Conservation (phyloP, 305 asterid species). For the Ilex paraguariensis region DNA sequence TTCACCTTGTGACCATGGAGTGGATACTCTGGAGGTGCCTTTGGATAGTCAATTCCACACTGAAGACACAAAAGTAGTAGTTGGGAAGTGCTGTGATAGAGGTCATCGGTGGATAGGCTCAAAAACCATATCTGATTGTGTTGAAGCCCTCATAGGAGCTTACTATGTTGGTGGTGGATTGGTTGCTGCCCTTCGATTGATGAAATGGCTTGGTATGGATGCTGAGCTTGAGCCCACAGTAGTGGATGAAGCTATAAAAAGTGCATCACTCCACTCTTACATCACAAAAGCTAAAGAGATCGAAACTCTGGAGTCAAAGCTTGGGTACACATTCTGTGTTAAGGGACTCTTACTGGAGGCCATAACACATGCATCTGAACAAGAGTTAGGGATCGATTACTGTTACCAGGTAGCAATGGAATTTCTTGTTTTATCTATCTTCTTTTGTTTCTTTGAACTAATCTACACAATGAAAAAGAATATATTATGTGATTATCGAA, state of each 20-base stretch:
- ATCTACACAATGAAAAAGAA: not conserved
- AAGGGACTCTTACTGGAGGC: slow-evolving; percentile 94
- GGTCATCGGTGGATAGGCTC: slow-evolving; percentile 96
- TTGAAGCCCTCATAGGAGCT: slow-evolving; percentile 95
- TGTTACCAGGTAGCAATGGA: slow-evolving; percentile 53
- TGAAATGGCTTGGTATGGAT: slow-evolving; percentile 91
- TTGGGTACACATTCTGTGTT: slow-evolving; percentile 59
- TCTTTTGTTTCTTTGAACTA: not conserved
- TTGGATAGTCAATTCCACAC: slow-evolving; percentile 37
- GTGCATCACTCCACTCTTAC: slow-evolving; percentile 60
- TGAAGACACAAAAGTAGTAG: slow-evolving; percentile 41
- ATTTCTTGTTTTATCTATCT: not conserved
- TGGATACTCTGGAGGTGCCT: slow-evolving; percentile 75
- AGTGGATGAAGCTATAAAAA: slow-evolving; percentile 50
- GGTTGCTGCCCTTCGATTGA: slow-evolving; percentile 55
- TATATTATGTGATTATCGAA: not conserved
- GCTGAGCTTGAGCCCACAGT: slow-evolving; percentile 46
- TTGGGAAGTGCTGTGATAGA: slow-evolving; percentile 76
- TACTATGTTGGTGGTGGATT: slow-evolving; percentile 84
- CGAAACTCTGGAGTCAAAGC: slow-evolving; percentile 52
- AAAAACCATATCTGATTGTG: slow-evolving; percentile 85
- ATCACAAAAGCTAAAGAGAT: slow-evolving; percentile 53
- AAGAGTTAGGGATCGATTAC: slow-evolving; percentile 37
- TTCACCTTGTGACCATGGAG: slow-evolving; percentile 58
- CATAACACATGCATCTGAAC: slow-evolving; percentile 59